Evolutionary conservation across 495 filamentous ascomycete species (phyloP).

Genomic region (Copromyces sp.): DNA sequence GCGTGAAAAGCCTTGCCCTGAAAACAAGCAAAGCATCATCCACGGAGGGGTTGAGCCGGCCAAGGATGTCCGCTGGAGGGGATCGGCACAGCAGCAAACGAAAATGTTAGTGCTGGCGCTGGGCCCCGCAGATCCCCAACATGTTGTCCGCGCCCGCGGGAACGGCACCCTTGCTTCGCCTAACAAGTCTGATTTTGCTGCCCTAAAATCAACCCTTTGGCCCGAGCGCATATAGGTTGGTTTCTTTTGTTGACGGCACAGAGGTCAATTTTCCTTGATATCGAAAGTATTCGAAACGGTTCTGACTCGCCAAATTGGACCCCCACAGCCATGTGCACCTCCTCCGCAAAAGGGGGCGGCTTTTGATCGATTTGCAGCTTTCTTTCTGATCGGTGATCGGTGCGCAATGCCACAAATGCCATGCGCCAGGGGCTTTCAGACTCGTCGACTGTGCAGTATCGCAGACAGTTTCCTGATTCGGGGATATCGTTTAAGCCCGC

Average conservation of each 20-base stretch:
- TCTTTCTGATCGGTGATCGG: not conserved
- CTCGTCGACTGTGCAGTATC: not conserved
- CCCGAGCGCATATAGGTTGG: conserved; percentile 2
- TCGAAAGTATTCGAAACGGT: not conserved
- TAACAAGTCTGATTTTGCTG: not conserved
- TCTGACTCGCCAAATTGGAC: conserved; percentile 1
- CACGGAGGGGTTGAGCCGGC: conserved; percentile 4
- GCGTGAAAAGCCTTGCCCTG: not conserved
- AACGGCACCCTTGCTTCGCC: not conserved
- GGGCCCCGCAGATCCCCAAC: conserved; percentile 35
- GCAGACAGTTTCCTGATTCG: not conserved
- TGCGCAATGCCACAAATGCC: not conserved
- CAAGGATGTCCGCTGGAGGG: conserved; percentile 9
- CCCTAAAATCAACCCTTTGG: not conserved
- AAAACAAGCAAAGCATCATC: not conserved
- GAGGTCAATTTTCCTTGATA: not conserved
- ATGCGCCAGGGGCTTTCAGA: not conserved
- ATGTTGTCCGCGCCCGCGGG: conserved; percentile 22
- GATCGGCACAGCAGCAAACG: conserved; percentile 1
- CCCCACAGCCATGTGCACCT: not conserved
- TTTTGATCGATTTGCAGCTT: not conserved
- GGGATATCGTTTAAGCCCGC: not conserved
- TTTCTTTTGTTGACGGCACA: not conserved
- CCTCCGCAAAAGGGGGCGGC: not conserved
- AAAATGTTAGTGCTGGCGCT: conserved; percentile 16